Evolutionary conservation across 2,329 filamentous ascomycete genomes (phyloP).

Genomic region (Hypoxylon sp.): DNA sequence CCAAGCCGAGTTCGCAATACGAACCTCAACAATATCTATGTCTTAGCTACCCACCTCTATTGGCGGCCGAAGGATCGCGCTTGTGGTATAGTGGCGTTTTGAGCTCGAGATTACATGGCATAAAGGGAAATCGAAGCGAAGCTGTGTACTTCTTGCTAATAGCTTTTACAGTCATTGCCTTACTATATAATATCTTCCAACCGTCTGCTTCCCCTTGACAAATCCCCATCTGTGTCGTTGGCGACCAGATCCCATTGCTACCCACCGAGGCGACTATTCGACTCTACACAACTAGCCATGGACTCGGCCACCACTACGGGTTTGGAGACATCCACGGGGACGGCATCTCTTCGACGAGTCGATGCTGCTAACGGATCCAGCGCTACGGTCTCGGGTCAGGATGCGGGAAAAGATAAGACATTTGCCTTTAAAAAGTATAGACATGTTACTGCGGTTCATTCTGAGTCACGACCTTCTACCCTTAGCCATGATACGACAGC

Average conservation of each 20-base stretch:
- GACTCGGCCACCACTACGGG: slow-evolving; percentile 60
- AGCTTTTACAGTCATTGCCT: slow-evolving; percentile 13
- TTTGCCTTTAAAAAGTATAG: slow-evolving; percentile 79
- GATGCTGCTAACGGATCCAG: slow-evolving; percentile 31
- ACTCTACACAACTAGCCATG: slow-evolving; percentile 52
- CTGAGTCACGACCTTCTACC: slow-evolving; percentile 78
- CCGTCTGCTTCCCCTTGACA: neutral
- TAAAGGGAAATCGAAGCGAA: neutral
- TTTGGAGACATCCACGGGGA: slow-evolving; percentile 50
- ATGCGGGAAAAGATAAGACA: slow-evolving; percentile 49
- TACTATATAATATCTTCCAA: neutral
- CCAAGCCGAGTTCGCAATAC: slow-evolving; percentile 15
- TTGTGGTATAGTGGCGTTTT: slow-evolving; percentile 29
- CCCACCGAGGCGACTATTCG: slow-evolving; percentile 24
- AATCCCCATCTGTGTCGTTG: slow-evolving; percentile 13
- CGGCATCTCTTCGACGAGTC: slow-evolving; percentile 47
- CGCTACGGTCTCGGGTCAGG: slow-evolving; percentile 14
- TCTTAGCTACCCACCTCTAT: slow-evolving; percentile 26
- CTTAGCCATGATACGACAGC: slow-evolving; percentile 85
- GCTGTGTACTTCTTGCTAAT: slow-evolving; percentile 30
- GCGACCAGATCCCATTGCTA: slow-evolving; percentile 7
- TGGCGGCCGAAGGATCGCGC: slow-evolving; percentile 21
- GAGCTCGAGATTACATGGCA: slow-evolving; percentile 11
- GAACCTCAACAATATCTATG: slow-evolving; percentile 20
- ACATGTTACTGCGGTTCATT: slow-evolving; percentile 91